Evolutionary conservation across 2,329 filamentous ascomycete species (phyloP).

Genomic region (Aspergillus pseudoviridinutans): DNA sequence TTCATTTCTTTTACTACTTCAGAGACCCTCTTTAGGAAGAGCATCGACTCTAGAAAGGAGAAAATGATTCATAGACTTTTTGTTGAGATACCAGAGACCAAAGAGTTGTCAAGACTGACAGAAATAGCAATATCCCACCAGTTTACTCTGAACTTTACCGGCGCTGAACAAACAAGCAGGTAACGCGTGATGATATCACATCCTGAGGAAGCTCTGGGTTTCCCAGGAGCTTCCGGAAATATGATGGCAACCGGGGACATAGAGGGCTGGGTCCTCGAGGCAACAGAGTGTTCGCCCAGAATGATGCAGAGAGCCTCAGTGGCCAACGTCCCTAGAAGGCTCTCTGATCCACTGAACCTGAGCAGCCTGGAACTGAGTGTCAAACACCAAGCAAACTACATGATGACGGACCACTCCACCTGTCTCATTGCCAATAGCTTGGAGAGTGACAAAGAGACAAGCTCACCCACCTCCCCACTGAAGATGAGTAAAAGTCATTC

Average conservation of each 20-base stretch:
- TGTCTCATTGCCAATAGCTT: not conserved
- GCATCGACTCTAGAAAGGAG: not conserved
- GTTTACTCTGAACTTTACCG: not conserved
- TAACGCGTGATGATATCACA: not conserved
- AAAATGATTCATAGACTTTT: not conserved
- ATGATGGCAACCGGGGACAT: not conserved
- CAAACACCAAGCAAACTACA: not conserved
- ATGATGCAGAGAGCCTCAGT: not conserved
- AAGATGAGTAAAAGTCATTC: not conserved
- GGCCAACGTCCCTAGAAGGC: not conserved
- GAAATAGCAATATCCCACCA: not conserved
- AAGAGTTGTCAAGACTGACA: not conserved
- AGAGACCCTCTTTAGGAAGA: not conserved
- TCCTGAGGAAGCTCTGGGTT: not conserved
- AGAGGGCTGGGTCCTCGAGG: not conserved
- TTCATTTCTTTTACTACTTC: not conserved
- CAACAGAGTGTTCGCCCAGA: not conserved
- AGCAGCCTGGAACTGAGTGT: not conserved
- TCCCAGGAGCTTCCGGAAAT: not conserved
- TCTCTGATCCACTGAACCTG: not conserved
- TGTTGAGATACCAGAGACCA: not conserved
- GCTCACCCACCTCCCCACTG: not conserved
- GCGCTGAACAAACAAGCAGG: too few relatives aligned
- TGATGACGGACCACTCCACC: not conserved
- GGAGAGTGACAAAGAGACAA: not conserved